These are phyloP conservation scores for Leonotis leonurus DNA, from an alignment of 257 asterid genomes.

Conservation along the genomic window DNA sequence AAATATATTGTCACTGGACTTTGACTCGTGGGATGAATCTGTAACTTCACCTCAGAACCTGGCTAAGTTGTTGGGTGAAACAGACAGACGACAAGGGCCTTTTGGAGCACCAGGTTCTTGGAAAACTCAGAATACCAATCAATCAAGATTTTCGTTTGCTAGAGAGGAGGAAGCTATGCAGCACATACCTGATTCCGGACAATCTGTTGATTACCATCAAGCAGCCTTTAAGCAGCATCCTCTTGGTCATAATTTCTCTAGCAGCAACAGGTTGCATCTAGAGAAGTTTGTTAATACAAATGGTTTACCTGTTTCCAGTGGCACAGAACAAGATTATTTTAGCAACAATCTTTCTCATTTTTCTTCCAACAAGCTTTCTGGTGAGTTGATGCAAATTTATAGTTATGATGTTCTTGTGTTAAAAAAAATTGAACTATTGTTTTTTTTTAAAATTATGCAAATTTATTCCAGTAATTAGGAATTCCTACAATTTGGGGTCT, in stretches of 20 bases:
- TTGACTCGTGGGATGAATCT: slow-evolving; percentile 72
- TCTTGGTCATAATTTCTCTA: slow-evolving; percentile 38
- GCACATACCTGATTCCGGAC: slow-evolving; percentile 35
- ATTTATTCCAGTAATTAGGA: no score
- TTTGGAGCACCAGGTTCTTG: slow-evolving; percentile 49
- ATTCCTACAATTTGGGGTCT: no score
- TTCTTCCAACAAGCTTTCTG: slow-evolving; percentile 51
- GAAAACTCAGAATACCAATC: slow-evolving; percentile 57
- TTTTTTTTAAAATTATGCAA: no score
- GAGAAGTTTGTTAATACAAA: slow-evolving; percentile 41
- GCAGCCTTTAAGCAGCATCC: slow-evolving; percentile 40
- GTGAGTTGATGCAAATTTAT: slow-evolving; percentile 31
- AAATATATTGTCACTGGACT: slow-evolving; percentile 73
- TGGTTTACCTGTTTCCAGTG: slow-evolving; percentile 41
- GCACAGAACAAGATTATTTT: slow-evolving; percentile 45
- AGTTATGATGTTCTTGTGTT: not conserved
- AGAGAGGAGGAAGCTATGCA: slow-evolving; percentile 56
- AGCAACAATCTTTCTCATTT: slow-evolving; percentile 36
- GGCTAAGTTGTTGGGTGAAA: slow-evolving; percentile 51
- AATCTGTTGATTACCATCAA: slow-evolving; percentile 32
- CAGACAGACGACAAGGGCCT: slow-evolving; percentile 43
- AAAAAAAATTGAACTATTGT: not conserved
- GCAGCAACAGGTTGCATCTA: slow-evolving; percentile 33
- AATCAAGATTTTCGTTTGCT: slow-evolving; percentile 93
- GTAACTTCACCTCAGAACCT: slow-evolving; percentile 67